Evolutionary conservation across 2,329 filamentous ascomycete species (phyloP), one percentile per base, ranked within the genome.

Genomic region (Geosmithia morbida): DNA sequence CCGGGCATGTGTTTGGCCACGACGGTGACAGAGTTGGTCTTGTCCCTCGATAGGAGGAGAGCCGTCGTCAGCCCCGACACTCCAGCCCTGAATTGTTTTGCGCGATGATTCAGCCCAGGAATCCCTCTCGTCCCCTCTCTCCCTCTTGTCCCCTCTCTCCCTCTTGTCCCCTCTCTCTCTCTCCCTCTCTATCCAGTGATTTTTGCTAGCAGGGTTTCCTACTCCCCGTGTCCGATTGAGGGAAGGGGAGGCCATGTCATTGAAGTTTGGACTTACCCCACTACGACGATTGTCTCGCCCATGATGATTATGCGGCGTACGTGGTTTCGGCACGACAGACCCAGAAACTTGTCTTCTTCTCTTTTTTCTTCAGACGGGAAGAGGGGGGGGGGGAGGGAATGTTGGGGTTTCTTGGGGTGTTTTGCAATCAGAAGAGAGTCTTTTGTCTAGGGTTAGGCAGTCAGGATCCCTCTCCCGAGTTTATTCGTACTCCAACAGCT

Each of bases 1-100:
- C 86, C 86, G 0, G 86, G 86, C 81, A 90, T 87, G 60, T 89
- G 83, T 59, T 87, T 89, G 7, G 86, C 62, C 2, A 67, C 56
- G 1, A 68, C 57, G 0, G 64, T 66, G 46, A 68, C 59, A 26
- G 46, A 54, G 50, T 66, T 61, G 29, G 53, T 55, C 45, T 57
- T 54, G 46, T 58, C 54, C 49, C 58, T 61, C 10, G 64, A 58
- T 43, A 68, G 56, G 44, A 62, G 53, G 39, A 67, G 53, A 3
- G 66, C 66, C 19, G 60, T 58, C 17, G 65, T 68, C 45, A 68
- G 58, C 42, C 66, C 66, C 16, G 59, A 58, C 20, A 68, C 66
- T 17, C 66, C 66, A 46, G 65, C 65, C 17, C 48, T 51, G 41
- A 41, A 4, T 43, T 37, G 14, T 13, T 16, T 16, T 16, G 5